Evolutionary conservation across 805 yeast genomes (phyloP), one percentile per base, ranked within the genome.

Genomic region (Kurtzmaniella cleridarum): DNA sequence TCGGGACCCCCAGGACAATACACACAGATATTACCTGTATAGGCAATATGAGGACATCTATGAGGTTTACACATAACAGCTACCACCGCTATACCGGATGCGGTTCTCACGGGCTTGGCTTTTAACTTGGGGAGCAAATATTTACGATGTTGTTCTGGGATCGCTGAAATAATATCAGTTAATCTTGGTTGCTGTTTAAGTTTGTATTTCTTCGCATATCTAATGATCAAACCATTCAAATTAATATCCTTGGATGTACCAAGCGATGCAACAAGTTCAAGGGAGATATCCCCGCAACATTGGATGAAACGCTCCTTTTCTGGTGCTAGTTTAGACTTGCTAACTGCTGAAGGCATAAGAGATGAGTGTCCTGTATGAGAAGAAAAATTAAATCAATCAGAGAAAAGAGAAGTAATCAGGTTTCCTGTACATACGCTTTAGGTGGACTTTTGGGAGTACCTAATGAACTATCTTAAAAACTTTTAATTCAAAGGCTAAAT

Each of bases 61-160:
- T 93, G 98, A 2, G 98, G 98, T 62, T 93, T 93, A 69, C 97
- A 90, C 98, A 93, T 93, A 26, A 93, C 98, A 0, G 98, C 98
- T 33, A 93, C 98, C 15, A 93, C 98, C 8, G 98, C 98, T 42
- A 93, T 95, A 52, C 98, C 98, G 9, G 95, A 85, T 0, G 98
- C 98, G 0, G 98, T 93, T 62, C 98, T 76, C 33, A 93, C 98
- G 0, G 98, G 98, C 61, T 93, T 93, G n/a, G 98, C 98, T 64
- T 93, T 87, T 34, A 93, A 71, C 63, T 90, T 90, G 2, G 98
- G 98, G 30, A 93, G 71, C 39, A 93, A 65, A 54, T 89, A 89
- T 57, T 88, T 88, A 61, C 87, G 88, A 63, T 91, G 84, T 57
- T 91, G 96, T 57, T 91, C 97, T 8, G 98, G 98, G 43, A 93